phyloP scores from a whole-genome alignment of 2,329 filamentous ascomycete genomes.

The Fusarium tupiense region DNA sequence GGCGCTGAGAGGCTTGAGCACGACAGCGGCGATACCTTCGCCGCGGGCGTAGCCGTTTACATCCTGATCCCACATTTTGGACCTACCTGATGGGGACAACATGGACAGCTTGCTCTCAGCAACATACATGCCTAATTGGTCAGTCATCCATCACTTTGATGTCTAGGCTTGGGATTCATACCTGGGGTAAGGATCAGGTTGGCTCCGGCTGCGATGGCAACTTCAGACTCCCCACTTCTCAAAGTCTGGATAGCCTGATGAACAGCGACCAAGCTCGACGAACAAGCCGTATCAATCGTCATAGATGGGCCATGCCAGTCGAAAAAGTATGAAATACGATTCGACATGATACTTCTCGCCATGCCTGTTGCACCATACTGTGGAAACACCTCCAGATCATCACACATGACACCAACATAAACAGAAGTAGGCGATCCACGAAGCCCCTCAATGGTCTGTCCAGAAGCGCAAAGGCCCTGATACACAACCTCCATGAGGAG shows the following conservation, averaged over 20 bases:
- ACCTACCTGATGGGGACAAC: not conserved
- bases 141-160: fast-evolving
- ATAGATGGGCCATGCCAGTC: constrained; percentile 7
- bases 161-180: not conserved
- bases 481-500: not conserved
- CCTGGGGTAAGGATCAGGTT: not conserved
- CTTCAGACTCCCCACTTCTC: not conserved
- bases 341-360: constrained; percentile 15
- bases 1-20: not conserved
- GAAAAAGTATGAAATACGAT: constrained; percentile 9
- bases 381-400: not conserved
- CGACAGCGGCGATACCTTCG: not conserved
- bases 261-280: constrained; percentile 2
- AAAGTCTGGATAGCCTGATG: constrained; percentile 5
- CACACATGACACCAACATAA: not conserved
- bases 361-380: not conserved
- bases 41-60: not conserved
- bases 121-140: not conserved
- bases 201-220: constrained; percentile 4
- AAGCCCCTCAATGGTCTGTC: not conserved
- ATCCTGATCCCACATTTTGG: not conserved
- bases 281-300: constrained; percentile 17
- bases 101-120: not conserved
- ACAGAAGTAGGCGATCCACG: constrained; percentile 12
- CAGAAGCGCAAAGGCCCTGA: not conserved